Evolutionary conservation across 768 basidiomycete species (phyloP).

Genomic region (Lentinula aciculospora): DNA sequence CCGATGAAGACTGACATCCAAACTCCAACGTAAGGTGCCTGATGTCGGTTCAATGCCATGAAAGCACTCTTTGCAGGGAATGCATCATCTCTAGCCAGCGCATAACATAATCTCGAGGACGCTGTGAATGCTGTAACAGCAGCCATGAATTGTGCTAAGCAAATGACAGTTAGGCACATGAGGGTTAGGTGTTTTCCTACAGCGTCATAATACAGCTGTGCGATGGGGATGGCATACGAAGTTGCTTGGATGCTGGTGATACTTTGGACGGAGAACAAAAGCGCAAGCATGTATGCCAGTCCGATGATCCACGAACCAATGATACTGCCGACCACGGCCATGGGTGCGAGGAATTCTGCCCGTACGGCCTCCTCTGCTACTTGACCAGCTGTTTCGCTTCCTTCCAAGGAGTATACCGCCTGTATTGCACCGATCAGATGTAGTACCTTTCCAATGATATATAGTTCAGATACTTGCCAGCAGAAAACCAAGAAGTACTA

Average conservation of each 20-base stretch:
- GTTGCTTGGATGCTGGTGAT: slow-evolving; percentile 44
- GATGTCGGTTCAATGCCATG: slow-evolving; percentile 45
- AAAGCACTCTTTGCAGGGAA: slow-evolving; percentile 41
- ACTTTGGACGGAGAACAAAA: slow-evolving; percentile 52
- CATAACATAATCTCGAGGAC: slow-evolving; percentile 51
- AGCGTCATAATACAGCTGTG: slow-evolving; percentile 52
- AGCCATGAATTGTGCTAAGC: slow-evolving; percentile 47
- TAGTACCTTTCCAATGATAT: background rate
- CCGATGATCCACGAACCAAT: slow-evolving; percentile 54
- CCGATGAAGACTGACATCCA: slow-evolving; percentile 50
- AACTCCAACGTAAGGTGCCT: slow-evolving; percentile 50
- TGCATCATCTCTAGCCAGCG: slow-evolving; percentile 49
- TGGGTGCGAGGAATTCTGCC: slow-evolving; percentile 50
- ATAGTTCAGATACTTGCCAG: slow-evolving; percentile 23
- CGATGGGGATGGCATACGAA: slow-evolving; percentile 51
- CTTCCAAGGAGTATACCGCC: slow-evolving; percentile 58
- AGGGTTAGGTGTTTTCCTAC: slow-evolving; percentile 40
- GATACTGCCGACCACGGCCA: slow-evolving; percentile 52
- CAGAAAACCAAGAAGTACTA: slow-evolving; percentile 52
- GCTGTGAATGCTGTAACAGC: slow-evolving; percentile 55
- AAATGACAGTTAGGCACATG: slow-evolving; percentile 45
- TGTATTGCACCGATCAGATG: slow-evolving; percentile 11
- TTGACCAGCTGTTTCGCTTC: slow-evolving; percentile 61
- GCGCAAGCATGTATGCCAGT: slow-evolving; percentile 51
- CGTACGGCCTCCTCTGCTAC: slow-evolving; percentile 55